These are phyloP conservation scores for Aureobasidium sp. DNA, from an alignment of 2,329 filamentous ascomycete species.

Conservation along the genomic window DNA sequence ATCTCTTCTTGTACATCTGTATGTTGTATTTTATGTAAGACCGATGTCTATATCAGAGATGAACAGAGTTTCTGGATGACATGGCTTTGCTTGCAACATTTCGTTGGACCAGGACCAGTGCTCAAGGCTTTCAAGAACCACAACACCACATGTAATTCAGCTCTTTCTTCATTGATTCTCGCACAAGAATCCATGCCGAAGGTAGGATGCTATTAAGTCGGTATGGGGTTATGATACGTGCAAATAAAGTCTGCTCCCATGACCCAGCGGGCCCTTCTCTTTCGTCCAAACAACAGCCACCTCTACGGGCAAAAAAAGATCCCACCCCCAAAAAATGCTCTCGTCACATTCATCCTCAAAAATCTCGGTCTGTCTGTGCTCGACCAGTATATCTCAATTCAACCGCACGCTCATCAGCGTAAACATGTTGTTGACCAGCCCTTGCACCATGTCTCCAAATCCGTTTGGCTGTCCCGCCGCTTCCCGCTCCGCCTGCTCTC, in stretches of 20 bases:
- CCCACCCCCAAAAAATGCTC: not conserved
- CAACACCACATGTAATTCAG: too few species aligned
- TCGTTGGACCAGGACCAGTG: too few species aligned
- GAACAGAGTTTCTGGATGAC: too few species aligned
- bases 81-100: too few species aligned
- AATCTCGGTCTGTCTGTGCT: not conserved
- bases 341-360: not conserved
- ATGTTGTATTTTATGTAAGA: not conserved
- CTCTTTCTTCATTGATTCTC: too few species aligned
- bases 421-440: constrained; percentile 67
- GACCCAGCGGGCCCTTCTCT: not conserved
- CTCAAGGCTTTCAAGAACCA: too few species aligned
- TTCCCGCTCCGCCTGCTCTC: constrained; percentile 40
- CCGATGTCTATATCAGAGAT: too few species aligned
- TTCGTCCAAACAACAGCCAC: not conserved
- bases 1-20: not conserved
- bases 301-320: not conserved
- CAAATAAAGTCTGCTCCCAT: not conserved
- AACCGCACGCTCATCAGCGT: constrained; percentile 38
- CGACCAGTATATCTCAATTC: not conserved
- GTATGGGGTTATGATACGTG: not conserved
- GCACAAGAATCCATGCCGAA: not conserved
- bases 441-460: constrained; percentile 63
- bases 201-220: not conserved
- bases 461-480: constrained; percentile 44